Evolutionary conservation across 495 filamentous ascomycete genomes (phyloP).

Genomic region (Xeromyces bisporus): DNA sequence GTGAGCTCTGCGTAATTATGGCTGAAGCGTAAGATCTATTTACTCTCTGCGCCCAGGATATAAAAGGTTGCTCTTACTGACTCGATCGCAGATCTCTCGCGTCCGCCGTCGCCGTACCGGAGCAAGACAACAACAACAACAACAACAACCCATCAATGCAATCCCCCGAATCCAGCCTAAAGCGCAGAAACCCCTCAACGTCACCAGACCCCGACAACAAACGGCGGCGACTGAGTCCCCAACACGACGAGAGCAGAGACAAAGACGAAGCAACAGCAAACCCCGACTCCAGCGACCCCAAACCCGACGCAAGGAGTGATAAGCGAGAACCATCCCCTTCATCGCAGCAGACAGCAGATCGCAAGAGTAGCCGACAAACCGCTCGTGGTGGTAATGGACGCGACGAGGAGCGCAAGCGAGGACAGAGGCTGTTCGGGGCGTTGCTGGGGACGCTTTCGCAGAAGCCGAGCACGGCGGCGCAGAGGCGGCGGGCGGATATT

Average conservation of each 20-base stretch:
- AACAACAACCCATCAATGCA: no score
- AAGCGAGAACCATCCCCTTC: conserved; percentile 1
- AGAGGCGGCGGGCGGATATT: conserved; percentile 71
- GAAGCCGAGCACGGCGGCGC: conserved; percentile 45
- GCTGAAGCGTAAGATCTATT: conserved; percentile 15
- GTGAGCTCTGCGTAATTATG: no score
- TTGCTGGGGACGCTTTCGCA: conserved; percentile 78
- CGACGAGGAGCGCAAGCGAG: conserved; percentile 70
- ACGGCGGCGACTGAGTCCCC: conserved; percentile 32
- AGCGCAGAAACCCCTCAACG: conserved; percentile 40
- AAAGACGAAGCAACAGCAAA: no score
- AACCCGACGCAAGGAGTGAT: not conserved
- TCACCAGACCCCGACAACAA: conserved; percentile 38
- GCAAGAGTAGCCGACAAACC: conserved; percentile 27
- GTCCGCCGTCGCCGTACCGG: conserved; percentile 49
- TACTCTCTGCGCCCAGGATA: not conserved
- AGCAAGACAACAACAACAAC: conserved; percentile 15
- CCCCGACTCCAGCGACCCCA: conserved; percentile 1
- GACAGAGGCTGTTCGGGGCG: conserved; percentile 77
- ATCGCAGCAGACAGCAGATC: conserved; percentile 18
- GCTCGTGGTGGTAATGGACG: conserved; percentile 3
- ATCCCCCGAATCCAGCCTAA: conserved; percentile 23
- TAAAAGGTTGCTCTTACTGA: conserved; percentile 7
- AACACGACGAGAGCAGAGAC: conserved; percentile 11
- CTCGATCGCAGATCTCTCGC: conserved; percentile 29